Evolutionary conservation across 306 rosid genomes (phyloP).

Genomic region (Astragalus membranaceus): DNA sequence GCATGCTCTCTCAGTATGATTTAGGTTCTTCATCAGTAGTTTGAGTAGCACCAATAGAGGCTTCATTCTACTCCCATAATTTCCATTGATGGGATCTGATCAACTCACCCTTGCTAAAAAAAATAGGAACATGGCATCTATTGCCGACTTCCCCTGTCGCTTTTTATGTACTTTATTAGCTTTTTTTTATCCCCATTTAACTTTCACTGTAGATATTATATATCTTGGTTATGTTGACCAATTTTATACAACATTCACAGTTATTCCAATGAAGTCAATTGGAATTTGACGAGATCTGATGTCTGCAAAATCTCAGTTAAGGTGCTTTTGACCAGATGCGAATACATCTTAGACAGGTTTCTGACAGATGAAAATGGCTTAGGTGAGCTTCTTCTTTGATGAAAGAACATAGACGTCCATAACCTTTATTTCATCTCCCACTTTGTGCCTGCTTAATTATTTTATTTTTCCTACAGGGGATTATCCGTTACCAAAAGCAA

Average conservation of each 20-base stretch:
- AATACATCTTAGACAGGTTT: slow-evolving; percentile 70
- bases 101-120: neutral
- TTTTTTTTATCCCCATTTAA: neutral
- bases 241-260: slow-evolving; percentile 32
- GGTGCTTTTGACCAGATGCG: slow-evolving; percentile 71
- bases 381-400: slow-evolving; percentile 38
- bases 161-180: neutral
- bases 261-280: slow-evolving; percentile 40
- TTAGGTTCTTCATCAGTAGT: neutral
- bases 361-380: slow-evolving; percentile 63
- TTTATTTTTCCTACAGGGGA: slow-evolving; percentile 50
- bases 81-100: slow-evolving; percentile 8
- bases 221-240: neutral
- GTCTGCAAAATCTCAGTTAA: slow-evolving; percentile 78
- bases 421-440: slow-evolving; percentile 23
- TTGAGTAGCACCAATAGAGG: neutral
- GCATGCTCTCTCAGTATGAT: neutral
- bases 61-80: slow-evolving; percentile 5
- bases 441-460: slow-evolving; percentile 7
- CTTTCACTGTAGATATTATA: neutral
- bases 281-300: slow-evolving; percentile 69
- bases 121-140: neutral
- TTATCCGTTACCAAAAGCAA: slow-evolving; percentile 66
- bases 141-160: neutral
- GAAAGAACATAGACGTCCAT: neutral